Evolutionary conservation across 768 basidiomycete species (phyloP).

Genomic region (Lactarius hatsudake): DNA sequence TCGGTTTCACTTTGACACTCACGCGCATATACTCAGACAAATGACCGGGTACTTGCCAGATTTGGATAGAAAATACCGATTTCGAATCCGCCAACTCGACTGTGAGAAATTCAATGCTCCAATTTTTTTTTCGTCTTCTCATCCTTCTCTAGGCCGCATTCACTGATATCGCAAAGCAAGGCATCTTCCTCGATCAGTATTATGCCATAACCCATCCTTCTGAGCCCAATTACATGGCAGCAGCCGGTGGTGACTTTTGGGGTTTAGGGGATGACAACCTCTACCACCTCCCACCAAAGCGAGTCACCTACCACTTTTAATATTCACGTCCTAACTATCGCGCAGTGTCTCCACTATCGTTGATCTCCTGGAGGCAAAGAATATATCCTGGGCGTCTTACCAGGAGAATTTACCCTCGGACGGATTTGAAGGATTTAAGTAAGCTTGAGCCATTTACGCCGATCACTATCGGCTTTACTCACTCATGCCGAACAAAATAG

Average conservation of each 20-base stretch:
- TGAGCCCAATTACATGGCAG: constrained; percentile 57
- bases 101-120: neutral
- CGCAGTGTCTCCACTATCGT: constrained; percentile 48
- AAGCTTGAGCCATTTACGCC: neutral
- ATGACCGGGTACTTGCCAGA: constrained; percentile 30
- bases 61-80: constrained; percentile 67
- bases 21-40: neutral
- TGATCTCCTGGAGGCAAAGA: constrained; percentile 56
- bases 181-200: constrained; percentile 44
- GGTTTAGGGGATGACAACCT: constrained; percentile 46
- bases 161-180: constrained; percentile 44
- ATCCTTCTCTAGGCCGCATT: constrained; percentile 32
- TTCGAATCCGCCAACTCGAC: constrained; percentile 36
- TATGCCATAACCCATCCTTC: constrained; percentile 57
- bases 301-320: neutral
- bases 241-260: constrained; percentile 52
- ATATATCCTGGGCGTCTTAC: constrained; percentile 59
- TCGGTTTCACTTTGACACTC: neutral
- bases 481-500: constrained; percentile 28
- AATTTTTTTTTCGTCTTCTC: constrained; percentile 15
- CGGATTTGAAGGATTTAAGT: constrained; percentile 37
- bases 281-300: constrained; percentile 32
- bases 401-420: constrained; percentile 57
- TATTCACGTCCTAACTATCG: neutral
- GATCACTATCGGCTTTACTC: neutral